Percentiles rank a stretch among this genome's conserved stretches.
Evolutionary conservation across 1,139 yeast genomes (phyloP).

Genomic region (Geotrichum siamense): DNA sequence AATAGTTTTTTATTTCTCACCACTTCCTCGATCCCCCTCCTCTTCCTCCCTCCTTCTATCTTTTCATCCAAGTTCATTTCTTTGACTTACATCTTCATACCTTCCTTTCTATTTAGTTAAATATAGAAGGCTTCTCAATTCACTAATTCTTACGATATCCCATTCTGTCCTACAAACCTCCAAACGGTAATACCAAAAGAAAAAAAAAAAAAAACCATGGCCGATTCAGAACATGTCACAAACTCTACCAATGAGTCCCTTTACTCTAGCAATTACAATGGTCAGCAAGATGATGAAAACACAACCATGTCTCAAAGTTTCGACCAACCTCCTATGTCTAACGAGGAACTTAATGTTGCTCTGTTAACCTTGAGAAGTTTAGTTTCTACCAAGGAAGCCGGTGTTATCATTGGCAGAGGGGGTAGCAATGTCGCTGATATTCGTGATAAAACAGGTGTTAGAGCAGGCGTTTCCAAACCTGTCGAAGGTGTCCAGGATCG

Average conservation of each 20-base stretch:
- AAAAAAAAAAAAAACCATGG: too few species aligned
- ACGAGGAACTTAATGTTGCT: conserved; percentile 16
- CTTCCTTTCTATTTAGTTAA: too few species aligned
- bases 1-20: too few species aligned
- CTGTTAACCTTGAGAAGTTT: conserved; percentile 47
- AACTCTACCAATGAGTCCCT: conserved; percentile 13
- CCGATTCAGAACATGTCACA: conserved; percentile 10
- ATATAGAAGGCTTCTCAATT: too few species aligned
- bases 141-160: too few species aligned
- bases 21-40: background rate
- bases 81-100: background rate
- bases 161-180: too few species aligned
- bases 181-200: too few species aligned
- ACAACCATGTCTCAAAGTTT: background rate
- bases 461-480: conserved; percentile 83
- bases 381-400: conserved; percentile 83
- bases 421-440: conserved; percentile 76
- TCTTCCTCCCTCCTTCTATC: background rate
- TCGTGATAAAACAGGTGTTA: conserved; percentile 69
- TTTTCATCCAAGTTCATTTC: background rate
- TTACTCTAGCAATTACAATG: conserved; percentile 15
- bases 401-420: conserved; percentile 81
- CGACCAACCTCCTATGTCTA: conserved; percentile 7
- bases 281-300: conserved; percentile 1
- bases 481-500: conserved; percentile 80